Conservation (phyloP, 179 eudicot genomes). For the Beta lomatogona region DNA sequence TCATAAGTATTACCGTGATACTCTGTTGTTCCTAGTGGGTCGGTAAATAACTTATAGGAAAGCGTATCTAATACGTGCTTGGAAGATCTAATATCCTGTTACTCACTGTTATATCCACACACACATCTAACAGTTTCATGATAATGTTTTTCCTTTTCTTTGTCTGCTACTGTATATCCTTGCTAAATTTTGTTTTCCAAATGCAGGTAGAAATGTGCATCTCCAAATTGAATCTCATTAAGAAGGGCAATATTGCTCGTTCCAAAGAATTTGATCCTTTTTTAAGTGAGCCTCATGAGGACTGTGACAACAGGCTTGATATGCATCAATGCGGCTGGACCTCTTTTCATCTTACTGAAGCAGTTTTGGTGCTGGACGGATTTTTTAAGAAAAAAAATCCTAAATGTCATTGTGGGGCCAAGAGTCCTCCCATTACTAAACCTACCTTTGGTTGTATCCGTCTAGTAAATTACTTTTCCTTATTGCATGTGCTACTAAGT, state of each 20-base stretch:
- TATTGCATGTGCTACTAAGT: background rate
- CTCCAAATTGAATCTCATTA: conserved; percentile 58
- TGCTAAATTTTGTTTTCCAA: background rate
- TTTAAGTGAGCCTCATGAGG: conserved; percentile 29
- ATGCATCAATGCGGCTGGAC: conserved; percentile 57
- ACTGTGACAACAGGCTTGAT: conserved; percentile 41
- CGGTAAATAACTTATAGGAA: too few relatives aligned
- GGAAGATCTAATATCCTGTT: too few relatives aligned
- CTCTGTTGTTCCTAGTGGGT: too few relatives aligned
- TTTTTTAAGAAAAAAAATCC: conserved; percentile 42
- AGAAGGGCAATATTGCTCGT: conserved; percentile 62
- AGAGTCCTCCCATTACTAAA: conserved; percentile 63
- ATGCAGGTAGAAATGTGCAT: conserved; percentile 62
- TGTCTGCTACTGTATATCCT: background rate
- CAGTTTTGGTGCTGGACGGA: conserved; percentile 48
- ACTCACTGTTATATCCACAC: too few relatives aligned
- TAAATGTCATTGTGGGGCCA: conserved; percentile 50
- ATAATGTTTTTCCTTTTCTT: background rate
- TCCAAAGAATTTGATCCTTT: conserved; percentile 55
- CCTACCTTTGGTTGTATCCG: conserved; percentile 91
- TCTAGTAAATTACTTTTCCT: conserved; percentile 45
- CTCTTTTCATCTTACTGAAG: conserved; percentile 74
- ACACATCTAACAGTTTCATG: too few relatives aligned
- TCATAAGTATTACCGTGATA: too few relatives aligned
- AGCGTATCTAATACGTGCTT: too few relatives aligned